Evolutionary conservation across 768 basidiomycete species (phyloP).

Genomic region (Auricularia sp.): DNA sequence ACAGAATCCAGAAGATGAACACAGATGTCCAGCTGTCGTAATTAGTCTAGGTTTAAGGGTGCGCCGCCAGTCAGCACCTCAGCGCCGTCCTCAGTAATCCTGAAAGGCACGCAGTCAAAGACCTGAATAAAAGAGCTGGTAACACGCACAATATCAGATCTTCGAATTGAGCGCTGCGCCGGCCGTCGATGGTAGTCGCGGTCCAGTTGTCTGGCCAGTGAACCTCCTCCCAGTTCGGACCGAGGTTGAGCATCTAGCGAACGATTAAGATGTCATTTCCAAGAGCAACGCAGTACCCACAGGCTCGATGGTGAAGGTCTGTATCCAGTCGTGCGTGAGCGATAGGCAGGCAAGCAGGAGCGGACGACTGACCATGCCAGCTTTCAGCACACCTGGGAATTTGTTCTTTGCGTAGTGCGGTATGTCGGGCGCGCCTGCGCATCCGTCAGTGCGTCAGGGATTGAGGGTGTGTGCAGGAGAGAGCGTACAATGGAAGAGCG

Average conservation of each 20-base stretch:
- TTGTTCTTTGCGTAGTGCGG: slow-evolving; percentile 95
- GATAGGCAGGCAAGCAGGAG: not conserved
- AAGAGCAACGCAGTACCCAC: slow-evolving; percentile 26
- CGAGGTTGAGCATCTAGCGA: slow-evolving; percentile 83
- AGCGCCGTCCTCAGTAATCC: slow-evolving; percentile 84
- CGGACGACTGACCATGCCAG: slow-evolving; percentile 64
- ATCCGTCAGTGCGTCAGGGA: not conserved
- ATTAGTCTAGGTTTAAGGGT: not conserved
- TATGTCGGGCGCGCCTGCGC: slow-evolving; percentile 54
- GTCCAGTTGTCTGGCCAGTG: slow-evolving; percentile 98
- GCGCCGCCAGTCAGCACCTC: slow-evolving; percentile 62
- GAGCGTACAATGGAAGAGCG: slow-evolving; percentile 58
- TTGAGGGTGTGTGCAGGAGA: not conserved
- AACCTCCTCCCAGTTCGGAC: slow-evolving; percentile 59
- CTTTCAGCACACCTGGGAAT: slow-evolving; percentile 84
- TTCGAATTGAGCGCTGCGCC: slow-evolving; percentile 91
- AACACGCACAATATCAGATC: slow-evolving; percentile 81
- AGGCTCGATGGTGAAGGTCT: slow-evolving; percentile 67
- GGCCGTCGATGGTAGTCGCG: slow-evolving; percentile 84
- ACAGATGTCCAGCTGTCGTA: too few relatives aligned
- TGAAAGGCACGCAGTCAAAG: slow-evolving; percentile 19
- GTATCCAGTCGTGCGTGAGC: not conserved
- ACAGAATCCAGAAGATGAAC: too few relatives aligned
- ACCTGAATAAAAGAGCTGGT: too few relatives aligned
- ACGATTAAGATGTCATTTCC: not conserved